A percentile compares a stretch with the other conserved stretches of the same genome.
Evolutionary conservation across 148 eudicot genomes (phyloP).

Genomic region (Salicornia ramosissima): DNA sequence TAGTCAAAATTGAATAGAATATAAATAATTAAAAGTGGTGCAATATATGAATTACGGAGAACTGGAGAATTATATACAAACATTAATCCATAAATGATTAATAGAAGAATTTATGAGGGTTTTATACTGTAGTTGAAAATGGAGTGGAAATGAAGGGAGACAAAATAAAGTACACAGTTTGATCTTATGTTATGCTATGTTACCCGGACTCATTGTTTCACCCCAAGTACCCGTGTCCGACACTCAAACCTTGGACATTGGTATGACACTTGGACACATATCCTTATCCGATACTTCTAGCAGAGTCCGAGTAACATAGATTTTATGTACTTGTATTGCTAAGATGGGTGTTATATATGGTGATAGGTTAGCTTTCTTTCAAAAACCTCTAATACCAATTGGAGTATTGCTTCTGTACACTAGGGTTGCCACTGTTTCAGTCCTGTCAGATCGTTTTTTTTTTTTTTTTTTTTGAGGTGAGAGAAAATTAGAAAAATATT

Average conservation of each 20-base stretch:
- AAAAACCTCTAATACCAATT: background rate
- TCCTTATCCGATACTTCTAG: too few relatives aligned
- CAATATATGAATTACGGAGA: too few relatives aligned
- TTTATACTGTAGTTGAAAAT: too few relatives aligned
- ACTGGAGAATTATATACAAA: too few relatives aligned
- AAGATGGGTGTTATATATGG: background rate
- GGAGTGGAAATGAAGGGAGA: background rate
- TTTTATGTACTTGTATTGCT: too few relatives aligned
- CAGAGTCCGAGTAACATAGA: too few relatives aligned
- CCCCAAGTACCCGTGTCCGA: too few relatives aligned
- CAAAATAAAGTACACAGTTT: background rate
- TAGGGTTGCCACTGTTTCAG: slow-evolving; percentile 16
- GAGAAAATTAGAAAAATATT: slow-evolving; percentile 10
- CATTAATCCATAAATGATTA: background rate
- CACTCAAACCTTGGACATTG: too few relatives aligned
- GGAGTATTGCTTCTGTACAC: slow-evolving; percentile 15
- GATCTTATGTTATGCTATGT: background rate
- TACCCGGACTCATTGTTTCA: too few relatives aligned
- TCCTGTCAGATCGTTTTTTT: slow-evolving; percentile 6
- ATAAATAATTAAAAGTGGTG: too few relatives aligned
- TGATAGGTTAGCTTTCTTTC: background rate
- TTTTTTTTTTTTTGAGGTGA: background rate
- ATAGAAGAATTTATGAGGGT: background rate
- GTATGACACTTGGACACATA: too few relatives aligned
- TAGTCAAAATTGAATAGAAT: too few relatives aligned